Evolutionary conservation across 225 moss, liverwort and hornwort species (phyloP), one percentile per base, ranked within the genome.

Genomic region (Pleurozium schreberi): DNA sequence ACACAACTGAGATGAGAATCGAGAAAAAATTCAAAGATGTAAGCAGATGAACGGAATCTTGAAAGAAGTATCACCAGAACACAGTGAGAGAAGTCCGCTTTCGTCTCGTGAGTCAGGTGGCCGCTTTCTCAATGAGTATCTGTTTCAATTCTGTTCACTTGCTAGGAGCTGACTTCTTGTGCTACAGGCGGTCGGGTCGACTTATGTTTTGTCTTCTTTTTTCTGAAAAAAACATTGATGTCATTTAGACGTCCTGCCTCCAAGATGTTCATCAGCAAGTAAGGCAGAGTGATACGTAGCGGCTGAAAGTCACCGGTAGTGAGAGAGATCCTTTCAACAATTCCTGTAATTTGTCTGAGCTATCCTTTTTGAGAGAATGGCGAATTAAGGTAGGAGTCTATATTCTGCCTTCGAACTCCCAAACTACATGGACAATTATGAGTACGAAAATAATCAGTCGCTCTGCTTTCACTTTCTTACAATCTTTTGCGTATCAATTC

Each of bases 41-140:
- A 75, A 76, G 53, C 42, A 83, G 78, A 58, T 65, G 34, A 78
- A 67, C 22, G 60, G 49, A 61, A 80, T 53, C 61, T 43, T 80
- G 64, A 42, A 86, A 47, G 86, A 88, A 86, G 80, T 22, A 18
- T 86, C 90, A 92, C 90, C 90, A 52, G 76, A 85, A 80, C 21
- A 47, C 53, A 21, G 71, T 58, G 26, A 84, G 70, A 60, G 83
- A 74, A 65, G 43, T 65, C 26, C 43, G 36, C 42, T 61, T 79
- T 34, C 53, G 58, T 88, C 73, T 83, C 42, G 58, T 80, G 84
- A 86, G 88, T 86, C 86, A 58, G 36, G 60, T 27, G 47, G 68
- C 63, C 69, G 18, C 63, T 85, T 81, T 82, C 75, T 76, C 68
- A 83, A 64, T 40, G 62, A 10, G 61, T 68, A 89, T 68, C 57